Conservation (phyloP, 2,329 filamentous ascomycete species). For the Mariannaea elegans region DNA sequence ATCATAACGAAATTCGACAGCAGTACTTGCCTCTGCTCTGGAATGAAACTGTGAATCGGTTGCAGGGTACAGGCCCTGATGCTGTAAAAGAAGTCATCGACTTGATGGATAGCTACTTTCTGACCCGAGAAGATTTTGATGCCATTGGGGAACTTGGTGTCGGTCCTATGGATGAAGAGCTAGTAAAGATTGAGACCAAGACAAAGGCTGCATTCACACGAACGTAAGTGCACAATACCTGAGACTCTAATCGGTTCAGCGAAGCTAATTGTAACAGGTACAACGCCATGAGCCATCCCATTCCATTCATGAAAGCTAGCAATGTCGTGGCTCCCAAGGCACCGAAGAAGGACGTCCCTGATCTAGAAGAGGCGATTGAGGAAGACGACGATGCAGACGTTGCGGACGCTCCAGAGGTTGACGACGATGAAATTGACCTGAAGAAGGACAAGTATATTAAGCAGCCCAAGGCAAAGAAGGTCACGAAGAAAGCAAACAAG, state of each 20-base stretch:
- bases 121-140: constrained; percentile 95
- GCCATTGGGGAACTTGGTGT: constrained; percentile 91
- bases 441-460: constrained; percentile 98
- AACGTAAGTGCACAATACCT: constrained; percentile 66
- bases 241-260: neutral
- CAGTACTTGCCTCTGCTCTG: constrained; percentile 92
- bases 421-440: constrained; percentile 78
- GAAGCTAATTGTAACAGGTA: constrained; percentile 65
- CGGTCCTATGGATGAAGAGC: constrained; percentile 80
- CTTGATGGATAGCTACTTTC: constrained; percentile 95
- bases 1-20: constrained; percentile 92
- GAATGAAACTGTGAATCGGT: constrained; percentile 77
- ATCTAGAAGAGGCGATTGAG: constrained; percentile 95
- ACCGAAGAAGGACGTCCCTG: constrained; percentile 78
- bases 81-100: constrained; percentile 85
- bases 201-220: constrained; percentile 91
- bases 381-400: constrained; percentile 83
- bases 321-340: constrained; percentile 78
- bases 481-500: constrained; percentile 54
- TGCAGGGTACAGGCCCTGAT: constrained; percentile 84
- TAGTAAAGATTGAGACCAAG: constrained; percentile 81
- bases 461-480: constrained; percentile 77
- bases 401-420: constrained; percentile 65
- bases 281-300: constrained; percentile 84
- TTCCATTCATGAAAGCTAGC: constrained; percentile 96